Base-by-base conservation (phyloP, 2,329 filamentous ascomycete species). In the Botrytis galanthina region DNA sequence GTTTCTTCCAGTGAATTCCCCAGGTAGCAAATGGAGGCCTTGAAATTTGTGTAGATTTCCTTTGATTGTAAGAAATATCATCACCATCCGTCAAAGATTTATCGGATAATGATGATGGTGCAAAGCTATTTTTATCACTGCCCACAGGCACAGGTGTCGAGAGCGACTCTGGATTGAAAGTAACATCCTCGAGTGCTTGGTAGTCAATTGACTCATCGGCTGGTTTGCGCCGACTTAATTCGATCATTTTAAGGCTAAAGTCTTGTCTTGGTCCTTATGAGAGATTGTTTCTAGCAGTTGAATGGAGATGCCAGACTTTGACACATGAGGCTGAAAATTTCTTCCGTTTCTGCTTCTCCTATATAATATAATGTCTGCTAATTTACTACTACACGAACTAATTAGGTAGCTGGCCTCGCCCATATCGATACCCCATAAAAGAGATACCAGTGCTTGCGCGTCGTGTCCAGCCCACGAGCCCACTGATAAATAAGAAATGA, bases 1-100 rank as follows among this genome's bases (percentile, higher is more conserved):
- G 61, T 44, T 63, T 63, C 61, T 44, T 63, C 39, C 61, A 44
- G 44, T 63, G 61, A 14, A 63, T 32, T 22, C 61, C 39, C 61
- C 61, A 63, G 12, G 61, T 1, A 63, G 39, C 35, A 22, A 37
- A 63, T 44, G 2, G 61, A 63, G 61, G 35, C n/a, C n/a, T 18
- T 32, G 2, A 12, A n/a, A 22, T 32, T 12, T 63, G 26, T 9
- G 39, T 29, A 29, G 61, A 44, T 12, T 63, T 63, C 14, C 35
- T 63, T 63, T 63, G n/a, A 32, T 4, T 29, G 18, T 44, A 44
- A 14, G 39, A 44, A 1, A 44, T 6, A 63, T 63, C 61, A 12
- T 42, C 61, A 29, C 39, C 39, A 32, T 44, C 37, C 29, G 37
- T 44, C 37, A 62, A 42, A 9, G 26, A 29, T 9, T 37, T 20